Conservation (phyloP, 805 yeast species). For the Starmerella bacillaris region DNA sequence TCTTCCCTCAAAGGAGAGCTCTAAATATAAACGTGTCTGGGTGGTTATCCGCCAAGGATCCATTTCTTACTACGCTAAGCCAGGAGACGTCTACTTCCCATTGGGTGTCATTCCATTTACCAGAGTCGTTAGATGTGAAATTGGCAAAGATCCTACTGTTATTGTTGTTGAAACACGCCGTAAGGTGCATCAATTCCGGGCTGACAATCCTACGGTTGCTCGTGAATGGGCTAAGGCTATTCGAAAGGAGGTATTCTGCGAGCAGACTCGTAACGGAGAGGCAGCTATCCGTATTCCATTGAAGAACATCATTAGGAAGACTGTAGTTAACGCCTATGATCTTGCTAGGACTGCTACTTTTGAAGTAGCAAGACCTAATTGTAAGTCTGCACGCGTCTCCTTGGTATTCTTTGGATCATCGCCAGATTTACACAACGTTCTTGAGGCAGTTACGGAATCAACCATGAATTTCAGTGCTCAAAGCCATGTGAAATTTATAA, state of each 20-base stretch:
- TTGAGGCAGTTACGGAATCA: too few species aligned
- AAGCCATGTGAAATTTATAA: too few species aligned
- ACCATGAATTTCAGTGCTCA: too few species aligned
- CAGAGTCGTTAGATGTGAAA: conserved; percentile 29
- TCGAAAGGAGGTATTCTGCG: conserved; percentile 60
- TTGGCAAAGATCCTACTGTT: conserved; percentile 39
- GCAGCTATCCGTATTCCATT: conserved; percentile 62
- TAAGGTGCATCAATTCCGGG: conserved; percentile 44
- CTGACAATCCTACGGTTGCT: conserved; percentile 59
- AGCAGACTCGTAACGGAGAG: conserved; percentile 49
- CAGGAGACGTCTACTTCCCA: conserved; percentile 79
- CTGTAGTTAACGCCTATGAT: conserved; percentile 38
- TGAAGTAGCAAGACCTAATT: conserved; percentile 1
- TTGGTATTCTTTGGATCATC: conserved; percentile 13
- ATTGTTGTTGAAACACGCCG: not conserved
- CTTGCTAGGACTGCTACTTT: conserved; percentile 29
- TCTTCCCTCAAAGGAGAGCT: conserved; percentile 18
- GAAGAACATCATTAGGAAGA: conserved; percentile 44
- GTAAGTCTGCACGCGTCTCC: not conserved
- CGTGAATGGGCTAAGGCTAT: conserved; percentile 61
- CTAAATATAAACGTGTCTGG: conserved; percentile 45
- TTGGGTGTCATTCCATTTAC: conserved; percentile 52
- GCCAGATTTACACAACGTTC: too few species aligned
- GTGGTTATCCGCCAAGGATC: conserved; percentile 55
- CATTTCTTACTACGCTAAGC: conserved; percentile 45